A percentile compares a stretch with the other conserved stretches of the same genome.
These are phyloP conservation scores for Colletotrichum shisoi DNA, from an alignment of 2,329 filamentous ascomycete genomes.

Conservation along the genomic window DNA sequence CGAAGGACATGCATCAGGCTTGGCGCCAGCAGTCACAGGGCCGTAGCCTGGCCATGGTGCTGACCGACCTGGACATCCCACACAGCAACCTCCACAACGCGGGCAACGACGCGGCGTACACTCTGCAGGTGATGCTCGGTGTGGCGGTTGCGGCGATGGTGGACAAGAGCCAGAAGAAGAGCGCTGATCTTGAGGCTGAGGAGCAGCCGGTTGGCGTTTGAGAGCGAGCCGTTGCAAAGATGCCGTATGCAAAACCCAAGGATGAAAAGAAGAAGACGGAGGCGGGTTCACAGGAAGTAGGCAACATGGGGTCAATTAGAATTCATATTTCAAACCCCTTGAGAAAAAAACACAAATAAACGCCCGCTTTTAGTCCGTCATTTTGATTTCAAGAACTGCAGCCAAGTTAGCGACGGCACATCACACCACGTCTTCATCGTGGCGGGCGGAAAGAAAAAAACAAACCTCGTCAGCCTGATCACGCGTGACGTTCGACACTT, in stretches of 20 bases:
- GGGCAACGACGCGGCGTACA: slow-evolving; percentile 39
- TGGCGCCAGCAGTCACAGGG: slow-evolving; percentile 62
- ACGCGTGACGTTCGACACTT: slow-evolving; percentile 70
- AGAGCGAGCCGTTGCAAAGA: not conserved
- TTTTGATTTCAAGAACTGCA: slow-evolving; percentile 35
- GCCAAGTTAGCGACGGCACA: not conserved
- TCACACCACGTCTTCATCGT: not conserved
- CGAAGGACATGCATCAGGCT: slow-evolving; percentile 72
- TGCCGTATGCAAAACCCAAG: not conserved
- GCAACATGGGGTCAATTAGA: not conserved
- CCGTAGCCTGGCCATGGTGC: slow-evolving; percentile 66
- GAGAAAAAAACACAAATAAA: not conserved
- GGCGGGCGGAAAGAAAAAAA: not conserved
- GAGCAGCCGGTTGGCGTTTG: not conserved
- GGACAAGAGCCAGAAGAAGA: not conserved
- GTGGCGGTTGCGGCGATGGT: slow-evolving; percentile 40
- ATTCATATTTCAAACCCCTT: not conserved
- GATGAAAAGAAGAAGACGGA: not conserved
- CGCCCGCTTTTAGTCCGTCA: slow-evolving; percentile 15
- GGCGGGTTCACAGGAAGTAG: not conserved
- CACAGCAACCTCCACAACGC: slow-evolving; percentile 40
- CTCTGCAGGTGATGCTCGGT: slow-evolving; percentile 41
- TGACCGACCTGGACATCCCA: slow-evolving; percentile 50
- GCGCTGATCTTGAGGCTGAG: not conserved
- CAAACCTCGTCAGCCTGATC: slow-evolving; percentile 73